A percentile compares a stretch with the other conserved stretches of the same genome.
phyloP scores from a whole-genome alignment of 2,329 filamentous ascomycete genomes.

The Cercospora sp. region DNA sequence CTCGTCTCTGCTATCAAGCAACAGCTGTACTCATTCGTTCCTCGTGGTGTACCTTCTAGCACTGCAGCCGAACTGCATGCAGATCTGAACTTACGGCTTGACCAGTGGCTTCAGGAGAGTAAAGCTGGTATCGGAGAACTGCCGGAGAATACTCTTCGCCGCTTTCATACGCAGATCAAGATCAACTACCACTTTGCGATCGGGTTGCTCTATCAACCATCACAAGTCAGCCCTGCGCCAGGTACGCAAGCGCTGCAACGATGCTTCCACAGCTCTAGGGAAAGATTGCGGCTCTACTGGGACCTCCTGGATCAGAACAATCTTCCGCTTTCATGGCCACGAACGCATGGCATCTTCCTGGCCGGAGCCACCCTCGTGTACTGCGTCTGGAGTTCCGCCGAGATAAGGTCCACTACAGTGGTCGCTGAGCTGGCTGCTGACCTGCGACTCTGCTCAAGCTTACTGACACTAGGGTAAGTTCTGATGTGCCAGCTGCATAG shows the following conservation, averaged over 20 bases:
- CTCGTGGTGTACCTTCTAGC: not conserved
- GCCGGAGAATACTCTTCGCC: not conserved
- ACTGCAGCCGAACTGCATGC: not conserved
- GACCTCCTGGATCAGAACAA: not conserved
- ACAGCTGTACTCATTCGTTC: conserved; percentile 7
- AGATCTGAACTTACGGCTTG: not conserved
- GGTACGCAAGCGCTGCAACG: not conserved
- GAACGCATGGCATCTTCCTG: conserved; percentile 7
- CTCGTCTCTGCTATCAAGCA: conserved; percentile 12
- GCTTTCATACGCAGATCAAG: not conserved
- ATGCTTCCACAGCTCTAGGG: not conserved
- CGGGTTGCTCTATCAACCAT: conserved; percentile 11
- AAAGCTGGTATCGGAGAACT: not conserved
- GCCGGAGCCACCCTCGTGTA: conserved; percentile 5
- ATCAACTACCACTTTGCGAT: conserved; percentile 11
- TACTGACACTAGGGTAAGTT: conserved; percentile 8
- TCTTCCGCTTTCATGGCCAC: not conserved
- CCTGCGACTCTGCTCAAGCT: conserved; percentile 4
- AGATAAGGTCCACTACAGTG: not conserved
- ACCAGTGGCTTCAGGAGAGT: conserved; percentile 2
- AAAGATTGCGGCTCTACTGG: not conserved
- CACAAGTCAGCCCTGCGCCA: not conserved
- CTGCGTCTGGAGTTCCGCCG: conserved; percentile 3
- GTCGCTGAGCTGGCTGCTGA: conserved; percentile 3
- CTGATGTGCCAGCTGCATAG: not conserved